Evolutionary conservation across 2,329 filamentous ascomycete genomes (phyloP), one percentile per base, ranked within the genome.

Genomic region (Scopulariopsis brevicaulis): DNA sequence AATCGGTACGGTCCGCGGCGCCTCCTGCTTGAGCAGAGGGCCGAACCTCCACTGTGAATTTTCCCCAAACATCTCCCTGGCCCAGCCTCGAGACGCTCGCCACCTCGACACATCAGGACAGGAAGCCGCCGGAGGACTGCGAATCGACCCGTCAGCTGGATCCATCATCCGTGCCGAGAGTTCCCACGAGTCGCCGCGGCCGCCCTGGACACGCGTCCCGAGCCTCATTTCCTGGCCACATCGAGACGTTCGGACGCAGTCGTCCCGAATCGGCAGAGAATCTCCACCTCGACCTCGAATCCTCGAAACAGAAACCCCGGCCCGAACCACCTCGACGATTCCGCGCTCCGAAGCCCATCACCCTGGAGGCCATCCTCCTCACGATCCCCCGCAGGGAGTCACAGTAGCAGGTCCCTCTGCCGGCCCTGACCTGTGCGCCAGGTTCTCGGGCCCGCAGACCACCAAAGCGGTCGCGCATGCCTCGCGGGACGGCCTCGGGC

Each of bases 401-500:
- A 48, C 52, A 10, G 18, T 18, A 34, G 52, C 52, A 53, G 52
- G 52, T 59, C 54, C n/a, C 57, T 55, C 57, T 72, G 69, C 69
- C 67, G 66, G 66, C 65, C 70, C 68, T 66, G 69, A 64, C 68
- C 66, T 67, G 59, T 60, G 62, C 57, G 52, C 59, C 61, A 67
- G 68, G 69, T 68, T 65, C 62, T 61, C 62, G 71, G 69, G 67
- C 66, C 62, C 28, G 65, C 66, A 69, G 68, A 55, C 63, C 65
- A 65, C 60, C 63, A 40, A 40, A 12, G 3, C 12, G 63, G 64
- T 66, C 68, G 73, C 77, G 78, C 78, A 84, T 84, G 81, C 80
- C 81, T 83, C 81, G 81, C 70, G 77, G 74, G 68, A 74, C 79
- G 66, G 76, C 73, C 70, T 77, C 77, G 70, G 71, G 75, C 71